These are phyloP conservation scores for Streptanthus diversifolius DNA, from an alignment of 345 rosid genomes.

Conservation along the genomic window DNA sequence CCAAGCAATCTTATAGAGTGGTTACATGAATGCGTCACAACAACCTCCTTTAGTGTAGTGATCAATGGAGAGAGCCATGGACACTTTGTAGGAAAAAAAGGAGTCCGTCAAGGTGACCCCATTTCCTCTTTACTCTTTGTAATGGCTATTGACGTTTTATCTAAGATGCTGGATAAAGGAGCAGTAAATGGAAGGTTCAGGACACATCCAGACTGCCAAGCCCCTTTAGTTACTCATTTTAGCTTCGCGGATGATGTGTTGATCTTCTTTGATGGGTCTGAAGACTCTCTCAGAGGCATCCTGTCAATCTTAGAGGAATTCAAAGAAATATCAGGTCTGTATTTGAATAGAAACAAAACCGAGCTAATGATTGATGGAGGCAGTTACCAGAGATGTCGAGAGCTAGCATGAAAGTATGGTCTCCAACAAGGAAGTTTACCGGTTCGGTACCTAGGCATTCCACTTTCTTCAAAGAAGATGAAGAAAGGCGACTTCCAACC, in stretches of 20 bases:
- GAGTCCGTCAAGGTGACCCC: not conserved
- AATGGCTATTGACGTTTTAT: not conserved
- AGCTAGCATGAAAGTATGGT: no score
- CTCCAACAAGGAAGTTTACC: not conserved
- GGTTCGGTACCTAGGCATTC: not conserved
- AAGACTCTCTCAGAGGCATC: rapidly evolving
- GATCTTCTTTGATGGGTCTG: not conserved
- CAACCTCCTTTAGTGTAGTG: rapidly evolving
- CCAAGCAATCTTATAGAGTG: no score
- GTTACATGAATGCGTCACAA: not conserved
- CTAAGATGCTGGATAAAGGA: not conserved
- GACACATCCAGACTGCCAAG: not conserved
- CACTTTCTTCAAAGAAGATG: not conserved
- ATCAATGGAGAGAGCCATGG: not conserved
- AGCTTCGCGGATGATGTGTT: not conserved
- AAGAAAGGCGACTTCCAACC: not conserved
- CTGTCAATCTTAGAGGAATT: not conserved
- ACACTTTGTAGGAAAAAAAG: not conserved
- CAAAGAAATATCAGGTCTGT: rapidly evolving
- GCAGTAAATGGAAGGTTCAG: rapidly evolving
- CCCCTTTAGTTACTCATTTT: not conserved
- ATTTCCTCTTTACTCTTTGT: not conserved
- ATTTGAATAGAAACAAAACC: not conserved
- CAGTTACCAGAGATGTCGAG: rapidly evolving
- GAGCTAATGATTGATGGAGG: not conserved